Evolutionary conservation across 345 rosid species (phyloP).

Genomic region (Dimocarpus longan): DNA sequence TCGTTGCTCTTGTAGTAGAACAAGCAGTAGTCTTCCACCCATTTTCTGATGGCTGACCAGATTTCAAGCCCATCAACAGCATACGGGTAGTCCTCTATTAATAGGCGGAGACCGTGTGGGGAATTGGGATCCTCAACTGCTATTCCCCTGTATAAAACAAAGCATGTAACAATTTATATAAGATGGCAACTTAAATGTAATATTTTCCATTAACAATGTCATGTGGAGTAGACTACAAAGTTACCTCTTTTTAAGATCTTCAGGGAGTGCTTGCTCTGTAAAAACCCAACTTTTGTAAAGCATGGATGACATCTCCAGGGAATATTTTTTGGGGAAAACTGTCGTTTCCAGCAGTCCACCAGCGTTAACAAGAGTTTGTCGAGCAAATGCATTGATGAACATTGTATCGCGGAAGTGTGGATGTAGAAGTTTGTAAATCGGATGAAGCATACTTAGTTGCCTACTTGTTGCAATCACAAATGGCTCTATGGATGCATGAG

Average conservation of each 20-base stretch:
- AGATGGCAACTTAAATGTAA: not conserved
- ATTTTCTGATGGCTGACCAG: slow-evolving; percentile 66
- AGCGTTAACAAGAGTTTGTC: slow-evolving; percentile 58
- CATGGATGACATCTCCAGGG: slow-evolving; percentile 67
- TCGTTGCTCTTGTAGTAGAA: slow-evolving; percentile 56
- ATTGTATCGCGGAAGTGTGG: slow-evolving; percentile 88
- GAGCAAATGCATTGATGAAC: slow-evolving; percentile 66
- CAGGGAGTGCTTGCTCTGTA: slow-evolving; percentile 68
- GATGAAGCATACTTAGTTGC: slow-evolving; percentile 79
- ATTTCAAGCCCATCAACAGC: slow-evolving; percentile 79
- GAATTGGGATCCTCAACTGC: slow-evolving; percentile 64
- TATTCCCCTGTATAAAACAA: slow-evolving; percentile 53
- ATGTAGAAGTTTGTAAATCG: slow-evolving; percentile 69
- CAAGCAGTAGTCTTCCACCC: slow-evolving; percentile 62
- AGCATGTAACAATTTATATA: slow-evolving; percentile 2
- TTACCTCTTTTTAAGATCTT: slow-evolving; percentile 75
- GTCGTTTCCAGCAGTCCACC: slow-evolving; percentile 65
- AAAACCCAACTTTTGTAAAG: slow-evolving; percentile 62
- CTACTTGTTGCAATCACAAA: slow-evolving; percentile 71
- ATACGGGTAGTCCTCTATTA: slow-evolving; percentile 69
- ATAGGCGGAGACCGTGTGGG: slow-evolving; percentile 55
- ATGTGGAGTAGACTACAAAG: not conserved
- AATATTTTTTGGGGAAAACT: slow-evolving; percentile 58
- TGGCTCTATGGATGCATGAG: slow-evolving; percentile 73
- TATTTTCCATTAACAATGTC: not conserved